Base-by-base conservation (phyloP, 345 rosid genomes). In the Nasturtium officinale region DNA sequence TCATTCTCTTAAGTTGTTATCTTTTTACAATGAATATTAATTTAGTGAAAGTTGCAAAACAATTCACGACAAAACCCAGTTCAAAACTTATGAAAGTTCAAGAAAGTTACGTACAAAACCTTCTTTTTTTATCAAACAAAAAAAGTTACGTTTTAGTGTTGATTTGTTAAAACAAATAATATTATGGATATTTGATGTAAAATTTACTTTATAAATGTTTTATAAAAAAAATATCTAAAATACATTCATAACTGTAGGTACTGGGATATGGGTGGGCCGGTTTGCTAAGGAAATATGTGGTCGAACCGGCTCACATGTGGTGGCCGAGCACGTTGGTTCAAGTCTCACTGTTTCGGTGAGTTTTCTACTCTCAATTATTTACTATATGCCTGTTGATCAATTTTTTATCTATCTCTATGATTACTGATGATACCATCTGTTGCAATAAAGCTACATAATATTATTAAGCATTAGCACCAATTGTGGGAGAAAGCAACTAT, bases 261-360 rank as follows among this genome's bases (percentile, higher is more conserved):
- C 21, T 92, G 26, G 98, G 98, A 21, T 92, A 92, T 35, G 96
- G 96, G 0, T 92, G 98, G 98, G 98, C 98, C 5, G 98, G 98
- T 67, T 79, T 90, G 47, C 57, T 92, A 60, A 84, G 97, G 80
- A 89, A 90, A 76, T 90, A 89, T 38, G 96, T 92, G 66, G 98
- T 92, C 28, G 98, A 92, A 60, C 98, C 98, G 8, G 98, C 97
- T 6, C 93, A 90, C 42, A 92, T 92, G 98, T 92, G 98, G 98
- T 92, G 98, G 98, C 98, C 98, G 0, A 57, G 66, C 72, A 75
- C 96, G 46, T 82, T 92, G 57, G 98, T 87, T 76, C 98, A 92
- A 65, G 96, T 90, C 78, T 89, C 96, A 1, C 83, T 92, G 35
- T 90, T 92, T 83, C 74, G 96, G 98, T 91, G 42, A 30, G 74